Percentiles rank a stretch among this genome's conserved stretches.
Evolutionary conservation across 257 asterid genomes (phyloP).

Genomic region (Solanum infundibuliforme): DNA sequence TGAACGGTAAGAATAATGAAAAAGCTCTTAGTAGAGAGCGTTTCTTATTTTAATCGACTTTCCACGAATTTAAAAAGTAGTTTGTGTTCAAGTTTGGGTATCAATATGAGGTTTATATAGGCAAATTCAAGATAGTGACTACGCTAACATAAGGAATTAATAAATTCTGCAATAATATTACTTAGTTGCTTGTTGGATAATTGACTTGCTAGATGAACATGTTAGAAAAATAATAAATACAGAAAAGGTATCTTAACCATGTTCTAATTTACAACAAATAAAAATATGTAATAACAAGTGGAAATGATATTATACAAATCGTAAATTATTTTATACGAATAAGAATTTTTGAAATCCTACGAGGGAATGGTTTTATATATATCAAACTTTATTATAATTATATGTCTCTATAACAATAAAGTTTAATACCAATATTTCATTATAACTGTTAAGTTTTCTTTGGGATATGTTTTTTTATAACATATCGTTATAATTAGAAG

Average conservation of each 20-base stretch:
- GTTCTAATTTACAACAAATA: not conserved
- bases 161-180: not conserved
- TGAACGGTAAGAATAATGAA: not conserved
- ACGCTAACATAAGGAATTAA: not conserved
- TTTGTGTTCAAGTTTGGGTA: not conserved
- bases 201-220: not conserved
- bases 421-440: no score
- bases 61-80: no score
- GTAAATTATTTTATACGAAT: no score
- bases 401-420: not conserved
- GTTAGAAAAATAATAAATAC: not conserved
- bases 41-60: not conserved
- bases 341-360: not conserved
- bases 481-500: not conserved
- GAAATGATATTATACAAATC: not conserved
- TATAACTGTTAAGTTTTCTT: not conserved
- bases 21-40: no score
- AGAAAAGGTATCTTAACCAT: not conserved
- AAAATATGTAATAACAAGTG: not conserved
- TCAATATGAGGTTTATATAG: not conserved
- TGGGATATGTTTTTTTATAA: no score
- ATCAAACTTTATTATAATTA: no score
- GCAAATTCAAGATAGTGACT: not conserved
- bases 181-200: no score
- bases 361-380: not conserved